Evolutionary conservation across 2,329 filamentous ascomycete species (phyloP).

Genomic region (Cucurbitaria berberidis): DNA sequence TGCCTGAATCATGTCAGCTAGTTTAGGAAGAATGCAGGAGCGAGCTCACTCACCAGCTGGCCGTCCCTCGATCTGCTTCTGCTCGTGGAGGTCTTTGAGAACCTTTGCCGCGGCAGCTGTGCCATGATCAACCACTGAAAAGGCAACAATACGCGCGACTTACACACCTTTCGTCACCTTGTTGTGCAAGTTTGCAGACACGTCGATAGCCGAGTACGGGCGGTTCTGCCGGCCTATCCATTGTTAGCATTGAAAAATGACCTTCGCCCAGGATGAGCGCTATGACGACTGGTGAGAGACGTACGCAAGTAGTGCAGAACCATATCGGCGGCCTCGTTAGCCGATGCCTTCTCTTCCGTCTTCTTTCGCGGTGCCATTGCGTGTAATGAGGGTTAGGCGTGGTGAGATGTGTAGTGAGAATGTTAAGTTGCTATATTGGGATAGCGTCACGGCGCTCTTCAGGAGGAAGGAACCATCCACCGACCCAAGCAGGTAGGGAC

Average conservation of each 20-base stretch:
- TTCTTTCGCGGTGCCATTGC: conserved; percentile 49
- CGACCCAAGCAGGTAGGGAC: conserved; percentile 12
- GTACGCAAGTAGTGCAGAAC: conserved; percentile 60
- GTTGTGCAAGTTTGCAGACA: conserved; percentile 67
- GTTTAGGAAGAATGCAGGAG: neutral
- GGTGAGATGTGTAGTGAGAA: neutral
- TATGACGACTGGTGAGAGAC: conserved; percentile 21
- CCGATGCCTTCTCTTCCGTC: conserved; percentile 43
- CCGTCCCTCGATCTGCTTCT: conserved; percentile 64
- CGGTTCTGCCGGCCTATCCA: conserved; percentile 58
- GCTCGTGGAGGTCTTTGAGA: conserved; percentile 68
- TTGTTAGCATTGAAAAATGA: conserved; percentile 6
- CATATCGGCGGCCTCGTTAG: conserved; percentile 49
- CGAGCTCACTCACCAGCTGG: conserved; percentile 53
- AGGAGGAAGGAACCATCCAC: conserved; percentile 18
- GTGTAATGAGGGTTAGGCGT: neutral
- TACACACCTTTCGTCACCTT: conserved; percentile 61
- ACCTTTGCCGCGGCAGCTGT: conserved; percentile 64
- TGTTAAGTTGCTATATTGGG: neutral
- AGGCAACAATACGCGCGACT: neutral
- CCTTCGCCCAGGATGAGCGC: neutral
- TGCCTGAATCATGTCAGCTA: conserved; percentile 53
- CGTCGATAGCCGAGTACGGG: conserved; percentile 63
- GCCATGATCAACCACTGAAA: conserved; percentile 15
- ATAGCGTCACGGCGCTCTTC: neutral